These are phyloP conservation scores for Nicotiana tomentosiformis DNA, from an alignment of 257 asterid genomes.

Conservation along the genomic window DNA sequence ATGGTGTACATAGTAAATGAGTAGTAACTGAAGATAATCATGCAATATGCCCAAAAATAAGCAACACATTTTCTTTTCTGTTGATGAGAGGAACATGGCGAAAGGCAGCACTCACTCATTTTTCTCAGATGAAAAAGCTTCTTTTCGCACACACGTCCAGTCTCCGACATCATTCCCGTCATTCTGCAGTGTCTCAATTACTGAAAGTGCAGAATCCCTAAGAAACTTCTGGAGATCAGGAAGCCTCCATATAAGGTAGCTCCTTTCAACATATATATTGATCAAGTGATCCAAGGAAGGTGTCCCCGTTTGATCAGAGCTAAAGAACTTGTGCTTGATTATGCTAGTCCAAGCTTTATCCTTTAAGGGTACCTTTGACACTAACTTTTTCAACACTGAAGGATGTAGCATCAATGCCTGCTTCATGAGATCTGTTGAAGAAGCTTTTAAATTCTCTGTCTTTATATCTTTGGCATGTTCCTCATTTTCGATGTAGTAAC, in stretches of 20 bases:
- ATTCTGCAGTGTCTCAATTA: constrained; percentile 44
- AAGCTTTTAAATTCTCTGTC: constrained; percentile 35
- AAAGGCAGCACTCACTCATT: constrained; percentile 57
- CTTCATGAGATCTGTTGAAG: constrained; percentile 74
- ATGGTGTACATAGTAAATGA: background rate
- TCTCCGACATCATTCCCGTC: constrained; percentile 48
- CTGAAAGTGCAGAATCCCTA: constrained; percentile 54
- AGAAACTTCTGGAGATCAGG: constrained; percentile 82
- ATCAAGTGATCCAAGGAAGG: constrained; percentile 79
- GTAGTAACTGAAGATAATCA: background rate
- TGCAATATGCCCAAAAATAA: background rate
- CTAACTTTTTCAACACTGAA: constrained; percentile 62
- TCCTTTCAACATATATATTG: constrained; percentile 69
- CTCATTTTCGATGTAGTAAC: constrained; percentile 56
- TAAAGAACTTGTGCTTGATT: constrained; percentile 46
- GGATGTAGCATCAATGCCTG: constrained; percentile 97
- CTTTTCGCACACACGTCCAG: constrained; percentile 83
- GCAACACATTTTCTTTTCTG: background rate
- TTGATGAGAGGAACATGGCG: background rate
- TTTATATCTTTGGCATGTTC: constrained; percentile 21
- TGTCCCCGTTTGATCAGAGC: constrained; percentile 56
- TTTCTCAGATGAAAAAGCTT: constrained; percentile 69
- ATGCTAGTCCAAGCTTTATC: constrained; percentile 58
- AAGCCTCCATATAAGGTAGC: constrained; percentile 87
- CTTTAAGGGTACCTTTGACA: constrained; percentile 76